Base-by-base conservation (phyloP, 2,329 filamentous ascomycete species). In the Zasmidium cellare region DNA sequence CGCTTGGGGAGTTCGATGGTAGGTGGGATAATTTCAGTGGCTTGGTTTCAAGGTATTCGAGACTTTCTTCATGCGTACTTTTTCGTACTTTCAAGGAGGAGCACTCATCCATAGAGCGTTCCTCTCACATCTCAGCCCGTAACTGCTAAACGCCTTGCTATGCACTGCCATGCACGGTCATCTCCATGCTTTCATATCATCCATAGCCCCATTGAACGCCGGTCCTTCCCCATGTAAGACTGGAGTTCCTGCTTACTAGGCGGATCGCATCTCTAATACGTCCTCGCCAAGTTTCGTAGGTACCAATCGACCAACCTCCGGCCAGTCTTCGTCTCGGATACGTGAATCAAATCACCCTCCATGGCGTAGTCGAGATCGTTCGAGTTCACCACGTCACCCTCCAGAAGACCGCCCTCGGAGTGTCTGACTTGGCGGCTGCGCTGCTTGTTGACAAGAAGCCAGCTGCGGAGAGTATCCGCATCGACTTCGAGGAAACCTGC, bases 231-330 rank as follows among this genome's bases (percentile, higher is more conserved):
- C 22, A 14, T 18, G 22, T 28, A 9, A 25, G 28, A 24, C 9
- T 53, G n/a, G 35, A 5, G 2, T 14, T 44, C 51, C 35, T 44
- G 18, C 46, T 38, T 35, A 44, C 20, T 41, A 18, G 25, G 49
- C 44, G 55, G 44, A 25, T 46, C 55, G 18, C 35, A 47, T 24
- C 46, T 49, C 62, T 89, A 96, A 82, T 99, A 99, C 58, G 92
- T 96, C 75, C 94, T 88, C 60, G 92, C 90, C 72, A 99, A 82
- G 82, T 99, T 99, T 74, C 94, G 88, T 74, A 99, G 85, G 78
- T 99, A 99, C 94, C 94, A 99, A 79, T 99, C 94, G 65, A 99
- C 93, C 72, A 99, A 82, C 81, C 94, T 96, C 71, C 94, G 86
- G 73, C 94, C 94, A 60, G 97, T 92, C 87, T 99, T 99, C 67